Percentiles rank a stretch among this genome's conserved stretches.
phyloP scores from a whole-genome alignment of 73 alveolate species.

The Tetrahymena borealis region DNA sequence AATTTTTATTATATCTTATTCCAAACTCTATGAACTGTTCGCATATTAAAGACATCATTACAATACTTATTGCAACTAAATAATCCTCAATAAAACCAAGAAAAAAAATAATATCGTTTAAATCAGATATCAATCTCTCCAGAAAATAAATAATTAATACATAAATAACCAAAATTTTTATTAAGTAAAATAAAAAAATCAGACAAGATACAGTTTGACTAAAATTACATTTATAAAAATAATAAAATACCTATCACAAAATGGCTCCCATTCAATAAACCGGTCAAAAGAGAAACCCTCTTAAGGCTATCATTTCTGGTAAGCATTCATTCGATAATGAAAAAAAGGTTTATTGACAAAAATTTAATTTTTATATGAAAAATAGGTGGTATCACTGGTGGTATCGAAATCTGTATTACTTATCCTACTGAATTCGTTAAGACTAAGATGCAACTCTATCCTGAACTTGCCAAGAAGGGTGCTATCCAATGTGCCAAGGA shows the following conservation, averaged over 20 bases:
- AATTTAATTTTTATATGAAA: not conserved
- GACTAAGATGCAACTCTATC: constrained; percentile 87
- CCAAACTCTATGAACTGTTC: no score
- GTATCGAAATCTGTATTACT: constrained; percentile 81
- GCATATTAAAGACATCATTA: not conserved
- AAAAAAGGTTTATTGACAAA: not conserved
- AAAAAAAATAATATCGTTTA: not conserved
- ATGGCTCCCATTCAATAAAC: not conserved
- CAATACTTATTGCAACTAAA: not conserved
- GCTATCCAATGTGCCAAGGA: constrained; percentile 49
- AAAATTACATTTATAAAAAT: not conserved
- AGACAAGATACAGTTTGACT: no score
- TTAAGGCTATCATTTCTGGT: not conserved
- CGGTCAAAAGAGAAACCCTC: not conserved
- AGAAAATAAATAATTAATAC: not conserved
- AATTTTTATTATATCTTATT: no score
- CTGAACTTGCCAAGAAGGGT: constrained; percentile 70
- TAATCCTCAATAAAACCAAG: not conserved
- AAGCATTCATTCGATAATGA: not conserved
- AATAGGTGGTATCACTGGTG: constrained; percentile 89
- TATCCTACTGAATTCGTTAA: constrained; percentile 89
- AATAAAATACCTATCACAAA: not conserved
- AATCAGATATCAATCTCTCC: not conserved
- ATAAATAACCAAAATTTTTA: not conserved
- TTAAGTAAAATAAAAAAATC: not conserved